phyloP scores from a whole-genome alignment of 306 rosid species.

The Medicago truncatula region MtrunA17r5.0-ANR NC_053048.1:50062001-50062500 shows the following conservation, averaged over 20 bases:
- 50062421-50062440: too few species aligned
- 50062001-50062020: background rate
- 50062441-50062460: too few species aligned
- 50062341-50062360: background rate
- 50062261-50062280: background rate
- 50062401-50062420: too few species aligned
- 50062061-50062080: conserved; percentile 7
- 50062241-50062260: background rate
- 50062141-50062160: conserved; percentile 7
- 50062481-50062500: too few species aligned
- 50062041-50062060: background rate
- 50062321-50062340: background rate
- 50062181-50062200: background rate
- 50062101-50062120: background rate
- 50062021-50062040: background rate
- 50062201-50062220: background rate
- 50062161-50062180: conserved; percentile 4
- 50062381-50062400: too few species aligned
- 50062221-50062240: background rate
- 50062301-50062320: background rate
- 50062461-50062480: too few species aligned
- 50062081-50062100: background rate
- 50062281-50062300: too few species aligned
- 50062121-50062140: conserved; percentile 26
- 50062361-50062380: too few species aligned